phyloP scores from a whole-genome alignment of 2,329 filamentous ascomycete species.

The Ascochyta lentis region DNA sequence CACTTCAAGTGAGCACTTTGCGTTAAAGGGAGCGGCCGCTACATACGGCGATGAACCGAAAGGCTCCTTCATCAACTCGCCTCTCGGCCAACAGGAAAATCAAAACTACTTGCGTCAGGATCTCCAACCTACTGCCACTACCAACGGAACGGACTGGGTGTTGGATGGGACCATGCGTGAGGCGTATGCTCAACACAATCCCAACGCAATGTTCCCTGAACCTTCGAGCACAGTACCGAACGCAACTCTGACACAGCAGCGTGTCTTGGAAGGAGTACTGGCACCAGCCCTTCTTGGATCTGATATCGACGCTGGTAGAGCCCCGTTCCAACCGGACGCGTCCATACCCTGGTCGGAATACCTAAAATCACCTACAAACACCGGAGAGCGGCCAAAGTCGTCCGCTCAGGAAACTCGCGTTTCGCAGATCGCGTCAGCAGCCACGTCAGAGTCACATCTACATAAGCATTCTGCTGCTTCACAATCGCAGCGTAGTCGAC shows the following conservation, averaged over 20 bases:
- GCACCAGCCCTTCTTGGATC: constrained; percentile 35
- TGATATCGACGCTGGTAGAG: constrained; percentile 19
- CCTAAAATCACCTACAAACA: constrained; percentile 28
- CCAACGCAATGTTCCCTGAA: constrained; percentile 49
- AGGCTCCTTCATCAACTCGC: constrained; percentile 14
- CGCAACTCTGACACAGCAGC: constrained; percentile 50
- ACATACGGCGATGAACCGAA: constrained; percentile 23
- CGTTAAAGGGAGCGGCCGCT: constrained; percentile 4
- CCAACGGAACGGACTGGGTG: constrained; percentile 20
- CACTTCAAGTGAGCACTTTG: neutral
- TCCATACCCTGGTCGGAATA: constrained; percentile 49
- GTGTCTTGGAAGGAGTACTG: constrained; percentile 47
- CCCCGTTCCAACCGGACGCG: constrained; percentile 32
- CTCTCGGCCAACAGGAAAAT: neutral
- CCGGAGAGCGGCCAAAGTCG: constrained; percentile 19
- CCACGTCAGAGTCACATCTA: neutral
- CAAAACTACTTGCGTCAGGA: neutral
- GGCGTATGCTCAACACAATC: constrained; percentile 50
- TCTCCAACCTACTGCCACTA: neutral
- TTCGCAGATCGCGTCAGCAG: neutral
- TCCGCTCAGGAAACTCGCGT: constrained; percentile 10
- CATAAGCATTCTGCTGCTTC: neutral
- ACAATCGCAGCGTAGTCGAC: constrained; percentile 15
- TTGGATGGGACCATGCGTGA: constrained; percentile 45
- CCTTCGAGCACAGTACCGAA: constrained; percentile 53